Evolutionary conservation across 345 rosid species (phyloP), one percentile per base, ranked within the genome.

Genomic region (Laguncularia racemosa): DNA sequence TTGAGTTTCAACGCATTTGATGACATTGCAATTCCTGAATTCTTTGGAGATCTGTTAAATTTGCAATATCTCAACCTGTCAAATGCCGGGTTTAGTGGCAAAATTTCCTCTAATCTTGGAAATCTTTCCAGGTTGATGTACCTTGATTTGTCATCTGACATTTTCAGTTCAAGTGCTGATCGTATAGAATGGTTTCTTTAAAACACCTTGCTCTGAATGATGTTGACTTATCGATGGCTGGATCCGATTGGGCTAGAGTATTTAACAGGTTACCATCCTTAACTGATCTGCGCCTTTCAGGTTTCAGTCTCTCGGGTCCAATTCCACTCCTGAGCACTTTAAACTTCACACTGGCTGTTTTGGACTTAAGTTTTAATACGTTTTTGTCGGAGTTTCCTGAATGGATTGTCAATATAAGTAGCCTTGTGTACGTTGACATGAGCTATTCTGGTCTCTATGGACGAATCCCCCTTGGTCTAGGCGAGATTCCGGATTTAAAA

Each of bases 121-220:
- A 73, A 81, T 45, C 66, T 71, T 2, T 73, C 79, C 26, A 68
- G 44, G 33, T 61, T 78, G 61, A 67, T 63, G 44, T 54, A 48
- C 68, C 78, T 81, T 62, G 79, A 75, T 57, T 54, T 75, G 51
- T 73, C 78, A 53, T 58, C 68, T 20, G 50, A 51, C n/a, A n/a
- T n/a, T n/a, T n/a, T n/a, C n/a, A n/a, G n/a, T n/a, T n/a, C n/a
- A n/a, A n/a, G n/a, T n/a, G n/a, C n/a, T n/a, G n/a, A n/a, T n/a
- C n/a, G n/a, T n/a, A 2, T 81, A 6, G 67, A 72, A 40, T 75
- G 86, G 83, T 7, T 78, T 71, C 77, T 46, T 44, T 78, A 3
- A 63, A 69, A 65, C 49, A 71, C 56, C 70, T 72, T 56, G 61
- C 23, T 2, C 53, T 71, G 60, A 43, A 57, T 49, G 8, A 4